Evolutionary conservation across 1,284 basidiomycete genomes (phyloP).

Genomic region (Cutaneotrichosporon sp.): DNA sequence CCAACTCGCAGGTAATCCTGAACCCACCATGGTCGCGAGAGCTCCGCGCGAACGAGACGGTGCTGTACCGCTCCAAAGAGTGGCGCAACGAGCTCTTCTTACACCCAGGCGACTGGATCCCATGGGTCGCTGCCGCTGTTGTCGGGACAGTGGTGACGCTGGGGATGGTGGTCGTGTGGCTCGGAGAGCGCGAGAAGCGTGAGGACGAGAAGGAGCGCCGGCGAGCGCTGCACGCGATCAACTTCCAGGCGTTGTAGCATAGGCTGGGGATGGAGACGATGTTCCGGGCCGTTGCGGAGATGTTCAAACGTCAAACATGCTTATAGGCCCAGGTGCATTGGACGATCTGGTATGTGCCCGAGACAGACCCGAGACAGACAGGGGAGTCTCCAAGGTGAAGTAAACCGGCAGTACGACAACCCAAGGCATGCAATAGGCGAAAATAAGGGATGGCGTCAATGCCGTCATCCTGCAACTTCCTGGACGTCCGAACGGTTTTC

Average conservation of each 20-base stretch:
- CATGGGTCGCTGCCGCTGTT: slow-evolving; percentile 88
- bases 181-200: slow-evolving; percentile 91
- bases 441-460: no score
- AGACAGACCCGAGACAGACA: neutral
- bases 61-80: slow-evolving; percentile 43
- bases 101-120: slow-evolving; percentile 94
- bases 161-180: slow-evolving; percentile 75
- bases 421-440: no score
- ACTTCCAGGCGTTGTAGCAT: slow-evolving; percentile 82
- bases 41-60: slow-evolving; percentile 19
- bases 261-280: neutral
- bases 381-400: neutral
- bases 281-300: neutral
- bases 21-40: slow-evolving; percentile 62
- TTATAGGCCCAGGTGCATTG: neutral
- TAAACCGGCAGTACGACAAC: neutral
- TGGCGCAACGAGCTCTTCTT: slow-evolving; percentile 93
- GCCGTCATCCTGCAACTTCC: no score
- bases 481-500: neutral
- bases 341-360: neutral
- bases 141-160: slow-evolving; percentile 71
- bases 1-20: slow-evolving; percentile 96
- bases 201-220: slow-evolving; percentile 90
- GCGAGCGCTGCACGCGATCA: slow-evolving; percentile 86
- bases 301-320: neutral